These are phyloP conservation scores for Auricularia sp. DNA, from an alignment of 768 basidiomycete species.

Conservation along the genomic window DNA sequence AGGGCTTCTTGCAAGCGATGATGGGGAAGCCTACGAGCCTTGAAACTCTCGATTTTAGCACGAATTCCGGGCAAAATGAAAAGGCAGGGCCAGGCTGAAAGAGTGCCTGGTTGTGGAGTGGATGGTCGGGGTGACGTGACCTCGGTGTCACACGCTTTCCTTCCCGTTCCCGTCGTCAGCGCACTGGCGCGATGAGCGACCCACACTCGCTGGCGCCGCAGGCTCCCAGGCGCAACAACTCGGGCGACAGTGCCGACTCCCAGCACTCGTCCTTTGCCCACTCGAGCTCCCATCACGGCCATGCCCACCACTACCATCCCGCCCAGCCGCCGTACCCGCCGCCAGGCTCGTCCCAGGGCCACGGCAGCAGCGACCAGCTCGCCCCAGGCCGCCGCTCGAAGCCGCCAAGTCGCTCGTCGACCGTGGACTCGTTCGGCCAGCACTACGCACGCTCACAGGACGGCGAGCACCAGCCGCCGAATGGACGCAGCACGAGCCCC, in stretches of 20 bases:
- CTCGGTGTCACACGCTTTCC: no score
- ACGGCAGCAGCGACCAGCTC: no score
- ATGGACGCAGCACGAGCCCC: conserved; percentile 1
- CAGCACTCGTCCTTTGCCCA: not conserved
- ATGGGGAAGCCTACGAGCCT: no score
- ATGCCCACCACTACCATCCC: not conserved
- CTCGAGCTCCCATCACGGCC: not conserved
- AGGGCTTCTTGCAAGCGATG: no score
- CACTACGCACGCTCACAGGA: not conserved
- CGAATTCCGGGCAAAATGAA: no score
- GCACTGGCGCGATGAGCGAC: not conserved
- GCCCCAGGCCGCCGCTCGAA: no score
- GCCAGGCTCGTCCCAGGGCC: no score
- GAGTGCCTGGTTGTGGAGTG: no score
- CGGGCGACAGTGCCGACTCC: conserved; percentile 1
- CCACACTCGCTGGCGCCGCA: not conserved
- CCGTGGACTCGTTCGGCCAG: not conserved
- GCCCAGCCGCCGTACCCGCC: not conserved
- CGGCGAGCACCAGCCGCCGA: not conserved
- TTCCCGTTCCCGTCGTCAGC: no score
- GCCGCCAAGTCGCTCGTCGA: not conserved
- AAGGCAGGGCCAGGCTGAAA: no score
- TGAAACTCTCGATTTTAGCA: no score
- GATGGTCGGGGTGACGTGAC: no score
- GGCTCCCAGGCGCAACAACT: not conserved